Conservation (phyloP, 768 basidiomycete genomes). For the Fistulinella prunicolor region DNA sequence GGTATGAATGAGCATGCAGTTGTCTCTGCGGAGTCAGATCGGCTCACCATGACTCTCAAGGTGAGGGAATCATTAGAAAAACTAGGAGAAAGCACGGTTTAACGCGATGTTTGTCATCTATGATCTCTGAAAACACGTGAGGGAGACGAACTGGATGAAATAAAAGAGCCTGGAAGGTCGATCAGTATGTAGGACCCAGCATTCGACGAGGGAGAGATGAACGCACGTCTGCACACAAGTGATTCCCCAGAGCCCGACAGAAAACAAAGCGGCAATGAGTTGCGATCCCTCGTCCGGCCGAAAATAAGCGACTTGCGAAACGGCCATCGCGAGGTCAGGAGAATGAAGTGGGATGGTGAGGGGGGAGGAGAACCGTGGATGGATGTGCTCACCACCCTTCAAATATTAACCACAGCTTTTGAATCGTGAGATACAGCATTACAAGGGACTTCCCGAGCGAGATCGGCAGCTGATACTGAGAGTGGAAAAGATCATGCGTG, state of each 20-base stretch:
- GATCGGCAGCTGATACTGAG: no score
- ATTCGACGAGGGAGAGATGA: not conserved
- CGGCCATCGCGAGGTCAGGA: not conserved
- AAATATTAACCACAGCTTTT: not conserved
- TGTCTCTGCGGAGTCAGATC: not conserved
- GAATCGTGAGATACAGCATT: not conserved
- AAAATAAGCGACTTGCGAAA: not conserved
- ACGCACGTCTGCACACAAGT: slow-evolving; percentile 22
- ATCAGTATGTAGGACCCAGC: not conserved
- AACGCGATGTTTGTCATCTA: not conserved
- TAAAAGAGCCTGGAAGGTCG: slow-evolving; percentile 11
- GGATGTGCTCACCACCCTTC: not conserved
- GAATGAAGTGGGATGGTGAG: not conserved
- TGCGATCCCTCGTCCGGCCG: slow-evolving; percentile 10
- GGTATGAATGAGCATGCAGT: not conserved
- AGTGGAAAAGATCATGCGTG: no score
- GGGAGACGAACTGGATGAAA: slow-evolving; percentile 16
- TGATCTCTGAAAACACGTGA: not conserved
- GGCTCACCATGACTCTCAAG: slow-evolving; percentile 13
- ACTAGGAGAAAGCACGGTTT: slow-evolving; percentile 1
- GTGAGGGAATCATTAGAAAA: slow-evolving; percentile 3
- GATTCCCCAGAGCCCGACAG: slow-evolving; percentile 25
- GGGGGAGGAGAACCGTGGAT: not conserved
- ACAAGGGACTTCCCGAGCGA: not conserved
- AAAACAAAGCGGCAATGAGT: slow-evolving; percentile 14